Conservation (phyloP, 1,139 yeast genomes). For the Yamadazyma epiphylla region DNA sequence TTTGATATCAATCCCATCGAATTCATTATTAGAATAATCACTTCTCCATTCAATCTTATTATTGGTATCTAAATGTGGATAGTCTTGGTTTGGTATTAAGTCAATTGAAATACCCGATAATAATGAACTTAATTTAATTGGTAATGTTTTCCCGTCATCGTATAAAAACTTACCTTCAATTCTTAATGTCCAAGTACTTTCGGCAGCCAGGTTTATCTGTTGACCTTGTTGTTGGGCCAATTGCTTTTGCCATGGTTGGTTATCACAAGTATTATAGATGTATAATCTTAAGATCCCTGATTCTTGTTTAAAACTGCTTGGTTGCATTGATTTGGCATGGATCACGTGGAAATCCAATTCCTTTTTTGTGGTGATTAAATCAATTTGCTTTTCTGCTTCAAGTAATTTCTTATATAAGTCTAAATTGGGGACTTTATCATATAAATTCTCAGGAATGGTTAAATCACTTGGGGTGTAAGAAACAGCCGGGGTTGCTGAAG, state of each 20-base stretch:
- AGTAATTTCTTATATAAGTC: slow-evolving; percentile 63
- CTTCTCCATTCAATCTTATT: slow-evolving; percentile 45
- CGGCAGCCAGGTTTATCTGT: slow-evolving; percentile 21
- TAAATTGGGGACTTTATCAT: slow-evolving; percentile 68
- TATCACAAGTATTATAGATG: slow-evolving; percentile 75
- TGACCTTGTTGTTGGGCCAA: slow-evolving; percentile 19
- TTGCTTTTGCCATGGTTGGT: slow-evolving; percentile 87
- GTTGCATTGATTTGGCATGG: slow-evolving; percentile 45
- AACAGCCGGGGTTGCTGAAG: slow-evolving; percentile 37
- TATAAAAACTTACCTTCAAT: slow-evolving; percentile 77
- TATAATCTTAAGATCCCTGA: slow-evolving; percentile 68
- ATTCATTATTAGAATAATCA: slow-evolving; percentile 30
- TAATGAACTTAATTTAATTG: slow-evolving; percentile 63
- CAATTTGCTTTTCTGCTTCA: slow-evolving; percentile 77
- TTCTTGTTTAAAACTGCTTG: slow-evolving; percentile 41
- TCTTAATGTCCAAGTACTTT: slow-evolving; percentile 78
- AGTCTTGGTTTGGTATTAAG: slow-evolving; percentile 44
- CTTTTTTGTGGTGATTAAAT: slow-evolving; percentile 77
- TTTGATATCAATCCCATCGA: slow-evolving; percentile 87
- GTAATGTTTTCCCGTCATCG: slow-evolving; percentile 14
- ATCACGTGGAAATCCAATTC: slow-evolving; percentile 82
- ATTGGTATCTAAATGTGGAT: slow-evolving; percentile 31
- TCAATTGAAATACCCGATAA: slow-evolving; percentile 84
- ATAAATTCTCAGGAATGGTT: slow-evolving; percentile 58
- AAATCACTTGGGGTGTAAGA: slow-evolving; percentile 70